A percentile compares a stretch with the other conserved stretches of the same genome.
Conservation (phyloP, 1,139 yeast genomes). For the Sugiyamaella neomexicana region DNA sequence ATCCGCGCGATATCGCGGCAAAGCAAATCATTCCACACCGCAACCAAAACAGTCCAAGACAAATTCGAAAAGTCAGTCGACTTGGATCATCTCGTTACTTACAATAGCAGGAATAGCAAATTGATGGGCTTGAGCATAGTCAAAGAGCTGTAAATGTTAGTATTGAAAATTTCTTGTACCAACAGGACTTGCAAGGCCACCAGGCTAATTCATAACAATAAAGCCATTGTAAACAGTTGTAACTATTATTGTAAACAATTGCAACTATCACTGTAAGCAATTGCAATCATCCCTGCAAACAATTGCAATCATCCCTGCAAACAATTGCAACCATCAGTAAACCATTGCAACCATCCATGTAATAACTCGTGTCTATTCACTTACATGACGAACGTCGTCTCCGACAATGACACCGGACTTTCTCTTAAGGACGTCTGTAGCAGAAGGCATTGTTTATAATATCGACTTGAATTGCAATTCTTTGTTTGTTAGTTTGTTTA, state of each 20-base stretch:
- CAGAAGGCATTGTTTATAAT: slow-evolving; percentile 33
- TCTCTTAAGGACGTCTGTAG: slow-evolving; percentile 71
- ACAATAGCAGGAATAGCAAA: slow-evolving; percentile 96
- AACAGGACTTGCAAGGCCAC: no score
- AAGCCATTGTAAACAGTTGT: not conserved
- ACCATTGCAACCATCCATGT: no score
- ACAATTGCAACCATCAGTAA: not conserved
- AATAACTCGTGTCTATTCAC: no score
- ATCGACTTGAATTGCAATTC: not conserved
- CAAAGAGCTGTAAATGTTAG: slow-evolving; percentile 59
- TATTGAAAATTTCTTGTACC: not conserved
- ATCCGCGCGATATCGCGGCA: not conserved
- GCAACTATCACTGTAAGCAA: not conserved
- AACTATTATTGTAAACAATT: not conserved
- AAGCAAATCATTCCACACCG: not conserved
- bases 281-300: not conserved
- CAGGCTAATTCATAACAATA: no score
- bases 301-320: not conserved
- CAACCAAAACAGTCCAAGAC: no score
- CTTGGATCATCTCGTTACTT: slow-evolving; percentile 9
- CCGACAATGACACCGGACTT: slow-evolving; percentile 99
- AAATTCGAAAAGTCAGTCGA: not conserved
- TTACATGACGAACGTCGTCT: slow-evolving; percentile 75
- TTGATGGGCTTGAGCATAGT: slow-evolving; percentile 88
- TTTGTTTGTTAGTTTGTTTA: not conserved